Conservation (phyloP, 805 yeast species). For the Metschnikowia borealis region DNA sequence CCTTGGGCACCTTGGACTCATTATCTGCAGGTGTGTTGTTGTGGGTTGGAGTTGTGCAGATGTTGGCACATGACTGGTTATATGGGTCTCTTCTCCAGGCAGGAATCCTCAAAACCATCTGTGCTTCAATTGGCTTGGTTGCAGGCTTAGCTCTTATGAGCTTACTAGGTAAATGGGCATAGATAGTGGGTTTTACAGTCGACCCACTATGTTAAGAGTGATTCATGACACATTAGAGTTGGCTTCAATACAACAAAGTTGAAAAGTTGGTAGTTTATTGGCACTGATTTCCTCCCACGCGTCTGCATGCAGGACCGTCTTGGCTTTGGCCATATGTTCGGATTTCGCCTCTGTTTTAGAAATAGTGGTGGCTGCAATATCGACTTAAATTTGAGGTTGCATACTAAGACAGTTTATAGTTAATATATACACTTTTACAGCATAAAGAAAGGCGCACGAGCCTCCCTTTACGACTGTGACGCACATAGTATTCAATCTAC, state of each 20-base stretch:
- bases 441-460: slow-evolving; percentile 50
- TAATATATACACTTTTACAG: slow-evolving; percentile 55
- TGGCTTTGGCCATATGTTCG: not conserved
- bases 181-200: not conserved
- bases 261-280: too few relatives aligned
- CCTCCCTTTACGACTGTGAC: slow-evolving; percentile 60
- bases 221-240: too few relatives aligned
- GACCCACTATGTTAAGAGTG: too few relatives aligned
- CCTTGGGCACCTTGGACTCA: slow-evolving; percentile 31
- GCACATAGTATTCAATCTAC: slow-evolving; percentile 50
- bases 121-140: slow-evolving; percentile 17
- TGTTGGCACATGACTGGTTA: slow-evolving; percentile 30
- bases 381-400: slow-evolving; percentile 44
- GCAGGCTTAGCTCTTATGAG: slow-evolving; percentile 29
- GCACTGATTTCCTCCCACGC: slow-evolving; percentile 10
- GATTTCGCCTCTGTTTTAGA: slow-evolving; percentile 4
- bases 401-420: too few relatives aligned
- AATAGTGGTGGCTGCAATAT: slow-evolving; percentile 9
- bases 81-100: slow-evolving; percentile 21
- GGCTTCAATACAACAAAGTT: too few relatives aligned
- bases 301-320: slow-evolving; percentile 5
- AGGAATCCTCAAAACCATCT: slow-evolving; percentile 10
- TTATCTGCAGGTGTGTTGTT: slow-evolving; percentile 32
- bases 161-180: slow-evolving; percentile 33
- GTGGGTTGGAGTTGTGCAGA: slow-evolving; percentile 31